Conservation (phyloP, 2,329 filamentous ascomycete species). For the Alternaria arborescens region DNA sequence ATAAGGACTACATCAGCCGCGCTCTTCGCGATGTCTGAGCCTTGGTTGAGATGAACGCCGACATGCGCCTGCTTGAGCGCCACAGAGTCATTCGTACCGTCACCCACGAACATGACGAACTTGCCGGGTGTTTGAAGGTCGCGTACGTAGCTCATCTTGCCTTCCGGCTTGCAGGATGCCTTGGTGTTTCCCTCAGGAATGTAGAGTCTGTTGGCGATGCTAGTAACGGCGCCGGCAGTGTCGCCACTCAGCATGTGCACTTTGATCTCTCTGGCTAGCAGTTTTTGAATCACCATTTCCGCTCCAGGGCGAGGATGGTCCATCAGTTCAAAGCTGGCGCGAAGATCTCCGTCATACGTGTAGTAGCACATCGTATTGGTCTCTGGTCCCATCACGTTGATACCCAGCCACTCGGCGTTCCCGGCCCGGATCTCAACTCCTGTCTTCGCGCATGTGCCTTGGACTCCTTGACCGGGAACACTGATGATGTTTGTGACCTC, state of each 20-base stretch:
- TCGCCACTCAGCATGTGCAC: constrained; percentile 68
- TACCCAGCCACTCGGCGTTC: constrained; percentile 58
- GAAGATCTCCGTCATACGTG: constrained; percentile 46
- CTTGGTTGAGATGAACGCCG: constrained; percentile 72
- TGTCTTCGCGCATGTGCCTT: constrained; percentile 45
- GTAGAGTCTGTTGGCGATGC: constrained; percentile 53
- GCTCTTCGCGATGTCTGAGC: constrained; percentile 67
- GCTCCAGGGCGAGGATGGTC: constrained; percentile 61
- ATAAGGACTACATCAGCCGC: constrained; percentile 76
- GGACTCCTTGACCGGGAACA: constrained; percentile 56
- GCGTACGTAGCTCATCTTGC: constrained; percentile 64
- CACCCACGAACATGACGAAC: constrained; percentile 74
- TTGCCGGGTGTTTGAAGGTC: constrained; percentile 32
- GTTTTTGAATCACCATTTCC: constrained; percentile 59
- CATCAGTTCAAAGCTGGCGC: constrained; percentile 62
- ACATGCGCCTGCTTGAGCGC: constrained; percentile 76
- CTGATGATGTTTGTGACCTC: constrained; percentile 42
- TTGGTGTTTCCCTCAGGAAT: constrained; percentile 54
- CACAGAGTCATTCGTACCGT: constrained; percentile 81
- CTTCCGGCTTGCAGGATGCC: constrained; percentile 59
- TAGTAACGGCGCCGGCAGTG: constrained; percentile 58
- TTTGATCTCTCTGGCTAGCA: constrained; percentile 59
- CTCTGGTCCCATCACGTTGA: constrained; percentile 39
- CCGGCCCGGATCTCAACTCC: constrained; percentile 53
- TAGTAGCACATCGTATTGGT: constrained; percentile 46